A percentile compares a stretch with the other conserved stretches of the same genome.
These are phyloP conservation scores for Fusarium sp. DNA, from an alignment of 2,329 filamentous ascomycete species.

Conservation along the genomic window DNA sequence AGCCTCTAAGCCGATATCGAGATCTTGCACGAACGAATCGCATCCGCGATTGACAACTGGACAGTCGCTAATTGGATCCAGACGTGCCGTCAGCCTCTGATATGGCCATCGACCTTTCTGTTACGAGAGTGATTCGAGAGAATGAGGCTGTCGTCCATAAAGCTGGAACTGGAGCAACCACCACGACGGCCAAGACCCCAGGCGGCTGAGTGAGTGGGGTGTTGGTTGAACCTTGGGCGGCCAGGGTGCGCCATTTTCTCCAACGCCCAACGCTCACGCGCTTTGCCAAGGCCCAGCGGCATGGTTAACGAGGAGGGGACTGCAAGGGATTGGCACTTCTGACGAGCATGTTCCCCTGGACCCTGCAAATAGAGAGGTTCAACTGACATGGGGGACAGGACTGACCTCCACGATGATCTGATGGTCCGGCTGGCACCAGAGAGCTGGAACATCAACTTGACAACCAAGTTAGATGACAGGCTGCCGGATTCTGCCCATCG, in stretches of 20 bases:
- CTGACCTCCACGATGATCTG: neutral
- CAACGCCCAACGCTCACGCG: constrained; percentile 16
- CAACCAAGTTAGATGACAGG: constrained; percentile 4
- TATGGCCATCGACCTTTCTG: neutral
- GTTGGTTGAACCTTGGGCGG: neutral
- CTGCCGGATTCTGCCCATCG: neutral
- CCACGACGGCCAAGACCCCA: neutral
- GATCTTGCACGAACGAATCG: neutral
- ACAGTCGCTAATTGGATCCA: neutral
- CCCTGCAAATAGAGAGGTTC: constrained; percentile 6
- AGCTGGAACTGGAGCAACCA: neutral
- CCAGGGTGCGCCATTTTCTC: constrained; percentile 34
- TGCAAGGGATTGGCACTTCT: constrained; percentile 4
- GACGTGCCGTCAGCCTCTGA: neutral
- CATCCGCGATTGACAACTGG: neutral
- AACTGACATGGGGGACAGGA: constrained; percentile 7
- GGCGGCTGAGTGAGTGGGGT: constrained; percentile 13
- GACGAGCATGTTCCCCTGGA: constrained; percentile 12
- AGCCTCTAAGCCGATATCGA: neutral
- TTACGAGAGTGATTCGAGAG: neutral
- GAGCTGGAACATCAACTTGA: neutral
- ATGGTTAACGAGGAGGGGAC: constrained; percentile 7
- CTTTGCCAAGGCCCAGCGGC: constrained; percentile 16
- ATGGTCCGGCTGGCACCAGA: constrained; percentile 5
- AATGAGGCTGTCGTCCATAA: constrained; percentile 16